These are phyloP conservation scores for Verticillium isaacii DNA, from an alignment of 2,329 filamentous ascomycete genomes.

Conservation along the genomic window DNA sequence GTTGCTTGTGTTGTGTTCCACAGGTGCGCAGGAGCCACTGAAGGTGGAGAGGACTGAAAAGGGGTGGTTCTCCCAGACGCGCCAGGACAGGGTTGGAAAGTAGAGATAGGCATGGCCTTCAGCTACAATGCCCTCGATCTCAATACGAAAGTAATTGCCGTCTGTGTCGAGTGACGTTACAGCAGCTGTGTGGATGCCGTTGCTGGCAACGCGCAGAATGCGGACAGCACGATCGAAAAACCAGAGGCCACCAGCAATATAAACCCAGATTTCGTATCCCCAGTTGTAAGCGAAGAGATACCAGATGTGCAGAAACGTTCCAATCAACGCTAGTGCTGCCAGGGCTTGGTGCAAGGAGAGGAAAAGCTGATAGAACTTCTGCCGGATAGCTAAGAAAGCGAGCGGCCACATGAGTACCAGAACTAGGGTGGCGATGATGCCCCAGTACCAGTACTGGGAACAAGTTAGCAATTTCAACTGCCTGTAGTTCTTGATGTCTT, in stretches of 20 bases:
- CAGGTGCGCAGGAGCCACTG: neutral
- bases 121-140: constrained; percentile 17
- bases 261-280: constrained; percentile 32
- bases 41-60: constrained; percentile 21
- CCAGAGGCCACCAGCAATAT: constrained; percentile 26
- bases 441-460: constrained; percentile 26
- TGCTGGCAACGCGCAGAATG: constrained; percentile 16
- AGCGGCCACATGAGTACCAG: constrained; percentile 18
- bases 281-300: constrained; percentile 26
- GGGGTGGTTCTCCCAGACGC: constrained; percentile 31
- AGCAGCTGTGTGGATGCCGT: constrained; percentile 16
- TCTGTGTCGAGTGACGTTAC: constrained; percentile 19
- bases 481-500: neutral
- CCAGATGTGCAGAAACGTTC: constrained; percentile 30
- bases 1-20: neutral
- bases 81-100: constrained; percentile 28
- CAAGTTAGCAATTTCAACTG: no score
- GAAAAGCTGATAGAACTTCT: constrained; percentile 28
- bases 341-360: constrained; percentile 25
- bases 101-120: constrained; percentile 26
- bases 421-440: constrained; percentile 24
- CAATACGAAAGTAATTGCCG: constrained; percentile 26
- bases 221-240: constrained; percentile 22
- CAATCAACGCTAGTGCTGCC: constrained; percentile 24
- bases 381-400: constrained; percentile 21